These are phyloP conservation scores for Leucocoprinus sp. DNA, from an alignment of 768 basidiomycete species.

Conservation along the genomic window DNA sequence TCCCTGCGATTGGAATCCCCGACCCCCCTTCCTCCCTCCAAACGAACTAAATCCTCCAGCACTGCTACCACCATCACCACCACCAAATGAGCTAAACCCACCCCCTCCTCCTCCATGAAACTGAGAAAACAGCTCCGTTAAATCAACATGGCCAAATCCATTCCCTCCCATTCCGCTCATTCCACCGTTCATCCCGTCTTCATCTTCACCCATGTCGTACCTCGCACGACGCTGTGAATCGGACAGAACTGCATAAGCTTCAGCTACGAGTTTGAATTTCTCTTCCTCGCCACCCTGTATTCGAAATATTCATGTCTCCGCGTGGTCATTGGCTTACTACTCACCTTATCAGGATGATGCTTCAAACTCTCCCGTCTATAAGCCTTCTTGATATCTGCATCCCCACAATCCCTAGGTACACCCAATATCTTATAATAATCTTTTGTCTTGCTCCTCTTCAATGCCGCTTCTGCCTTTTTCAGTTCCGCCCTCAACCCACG, in stretches of 20 bases:
- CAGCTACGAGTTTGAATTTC: constrained; percentile 85
- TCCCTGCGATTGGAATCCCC: too few species aligned
- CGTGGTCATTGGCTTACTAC: too few species aligned
- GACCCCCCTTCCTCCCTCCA: too few species aligned
- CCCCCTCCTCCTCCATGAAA: constrained; percentile 41
- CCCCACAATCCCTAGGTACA: constrained; percentile 50
- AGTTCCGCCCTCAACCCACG: constrained; percentile 57
- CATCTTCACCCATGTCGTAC: constrained; percentile 79
- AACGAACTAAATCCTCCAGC: constrained; percentile 22
- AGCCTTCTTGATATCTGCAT: constrained; percentile 81
- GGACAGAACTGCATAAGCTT: constrained; percentile 76
- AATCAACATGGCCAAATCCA: constrained; percentile 38
- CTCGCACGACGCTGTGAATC: constrained; percentile 65
- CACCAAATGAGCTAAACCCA: constrained; percentile 15
- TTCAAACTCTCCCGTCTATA: constrained; percentile 82
- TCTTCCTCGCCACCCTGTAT: constrained; percentile 87
- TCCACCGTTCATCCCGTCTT: constrained; percentile 50
- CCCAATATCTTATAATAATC: constrained; percentile 83
- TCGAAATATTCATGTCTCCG: too few species aligned
- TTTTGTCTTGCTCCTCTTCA: constrained; percentile 86
- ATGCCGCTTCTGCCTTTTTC: constrained; percentile 70
- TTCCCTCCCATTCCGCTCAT: constrained; percentile 29
- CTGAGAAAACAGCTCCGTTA: constrained; percentile 58
- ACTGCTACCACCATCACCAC: constrained; percentile 25
- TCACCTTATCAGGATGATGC: constrained; percentile 80